Conservation (phyloP, 768 basidiomycete species). For the Pleurotus tuber-regium region DNA sequence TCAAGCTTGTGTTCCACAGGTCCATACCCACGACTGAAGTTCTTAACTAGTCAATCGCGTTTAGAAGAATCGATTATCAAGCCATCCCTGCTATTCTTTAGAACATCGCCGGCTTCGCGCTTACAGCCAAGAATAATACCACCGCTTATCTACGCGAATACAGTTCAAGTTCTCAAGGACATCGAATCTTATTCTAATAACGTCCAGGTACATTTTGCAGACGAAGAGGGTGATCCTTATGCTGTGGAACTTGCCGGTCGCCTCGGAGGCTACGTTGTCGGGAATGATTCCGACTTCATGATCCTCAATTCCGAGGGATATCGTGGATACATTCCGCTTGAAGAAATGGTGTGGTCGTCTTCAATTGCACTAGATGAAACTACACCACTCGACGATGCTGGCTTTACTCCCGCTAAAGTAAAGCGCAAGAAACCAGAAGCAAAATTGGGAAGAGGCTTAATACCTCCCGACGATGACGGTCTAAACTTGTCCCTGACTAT, state of each 20-base stretch:
- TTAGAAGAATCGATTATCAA: slow-evolving; percentile 56
- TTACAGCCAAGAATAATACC: slow-evolving; percentile 66
- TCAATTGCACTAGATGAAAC: slow-evolving; percentile 22
- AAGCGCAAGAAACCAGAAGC: slow-evolving; percentile 44
- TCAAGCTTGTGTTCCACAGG: slow-evolving; percentile 49
- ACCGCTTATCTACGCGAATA: slow-evolving; percentile 58
- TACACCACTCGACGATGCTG: slow-evolving; percentile 37
- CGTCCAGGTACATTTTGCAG: slow-evolving; percentile 67
- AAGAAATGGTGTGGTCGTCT: slow-evolving; percentile 70
- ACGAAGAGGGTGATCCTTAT: slow-evolving; percentile 81
- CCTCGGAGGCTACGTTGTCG: slow-evolving; percentile 70
- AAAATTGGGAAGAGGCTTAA: slow-evolving; percentile 34
- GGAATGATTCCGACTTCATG: slow-evolving; percentile 82
- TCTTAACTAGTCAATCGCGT: slow-evolving; percentile 62
- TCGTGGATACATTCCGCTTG: slow-evolving; percentile 72
- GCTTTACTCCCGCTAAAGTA: slow-evolving; percentile 55
- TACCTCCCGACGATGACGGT: slow-evolving; percentile 49
- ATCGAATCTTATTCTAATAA: slow-evolving; percentile 31
- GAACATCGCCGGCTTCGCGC: slow-evolving; percentile 68
- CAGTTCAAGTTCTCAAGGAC: slow-evolving; percentile 50
- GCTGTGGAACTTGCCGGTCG: slow-evolving; percentile 81
- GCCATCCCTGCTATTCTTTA: slow-evolving; percentile 72
- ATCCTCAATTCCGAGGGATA: slow-evolving; percentile 76
- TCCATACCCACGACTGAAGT: slow-evolving; percentile 68
- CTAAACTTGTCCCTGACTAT: slow-evolving; percentile 49